Percentiles rank a stretch among this genome's conserved stretches.
Evolutionary conservation across 495 filamentous ascomycete genomes (phyloP).

Genomic region (Patellaria atrata): DNA sequence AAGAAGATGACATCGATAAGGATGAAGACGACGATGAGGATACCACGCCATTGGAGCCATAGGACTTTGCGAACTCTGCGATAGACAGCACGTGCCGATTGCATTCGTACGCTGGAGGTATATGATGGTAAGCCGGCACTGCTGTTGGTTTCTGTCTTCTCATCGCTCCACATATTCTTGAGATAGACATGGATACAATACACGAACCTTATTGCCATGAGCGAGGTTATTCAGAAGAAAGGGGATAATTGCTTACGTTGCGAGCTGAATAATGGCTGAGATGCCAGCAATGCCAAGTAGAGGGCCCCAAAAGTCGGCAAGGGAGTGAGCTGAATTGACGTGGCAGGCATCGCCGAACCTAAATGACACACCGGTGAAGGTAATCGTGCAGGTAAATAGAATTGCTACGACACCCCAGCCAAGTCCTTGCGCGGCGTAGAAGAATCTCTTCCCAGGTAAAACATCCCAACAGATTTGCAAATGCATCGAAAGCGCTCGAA

Average conservation of each 20-base stretch:
- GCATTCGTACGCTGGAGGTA: slow-evolving; percentile 56
- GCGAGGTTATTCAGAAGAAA: not conserved
- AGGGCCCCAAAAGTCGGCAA: slow-evolving; percentile 83
- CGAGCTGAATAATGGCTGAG: slow-evolving; percentile 62
- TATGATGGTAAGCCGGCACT: slow-evolving; percentile 67
- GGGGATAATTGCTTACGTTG: slow-evolving; percentile 26
- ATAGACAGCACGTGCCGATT: slow-evolving; percentile 79
- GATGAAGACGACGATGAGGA: slow-evolving; percentile 73
- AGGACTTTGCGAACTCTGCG: slow-evolving; percentile 71
- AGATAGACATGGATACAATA: slow-evolving; percentile 96
- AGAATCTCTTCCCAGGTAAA: slow-evolving; percentile 75
- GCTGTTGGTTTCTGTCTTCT: slow-evolving; percentile 41
- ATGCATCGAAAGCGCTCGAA: slow-evolving; percentile 82
- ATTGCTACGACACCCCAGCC: slow-evolving; percentile 75
- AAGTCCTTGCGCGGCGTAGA: slow-evolving; percentile 64
- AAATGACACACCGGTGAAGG: slow-evolving; percentile 84
- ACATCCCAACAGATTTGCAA: slow-evolving; percentile 97
- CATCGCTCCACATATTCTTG: slow-evolving; percentile 55
- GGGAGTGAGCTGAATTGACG: slow-evolving; percentile 70
- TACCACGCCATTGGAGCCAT: slow-evolving; percentile 88
- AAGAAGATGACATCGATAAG: slow-evolving; percentile 85
- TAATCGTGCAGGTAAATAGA: slow-evolving; percentile 56
- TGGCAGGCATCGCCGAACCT: slow-evolving; percentile 84
- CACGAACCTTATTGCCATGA: slow-evolving; percentile 52
- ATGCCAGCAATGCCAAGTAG: slow-evolving; percentile 63